A percentile compares a stretch with the other conserved stretches of the same genome.
Conservation (phyloP, 2,329 filamentous ascomycete genomes). For the Aspergillus piperis region DNA sequence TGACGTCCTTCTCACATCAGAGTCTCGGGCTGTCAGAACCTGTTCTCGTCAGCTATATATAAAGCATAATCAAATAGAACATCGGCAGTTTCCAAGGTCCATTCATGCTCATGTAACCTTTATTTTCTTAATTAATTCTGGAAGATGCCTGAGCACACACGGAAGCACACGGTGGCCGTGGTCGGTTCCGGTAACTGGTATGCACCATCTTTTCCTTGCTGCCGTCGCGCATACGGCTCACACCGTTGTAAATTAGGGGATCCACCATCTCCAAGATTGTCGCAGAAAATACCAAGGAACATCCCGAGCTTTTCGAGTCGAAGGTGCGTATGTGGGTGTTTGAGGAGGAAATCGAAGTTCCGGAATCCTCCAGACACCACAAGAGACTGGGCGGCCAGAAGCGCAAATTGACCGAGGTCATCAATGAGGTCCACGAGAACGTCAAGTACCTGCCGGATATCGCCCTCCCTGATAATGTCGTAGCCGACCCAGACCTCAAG, state of each 20-base stretch:
- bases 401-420: conserved; percentile 82
- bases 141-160: background rate
- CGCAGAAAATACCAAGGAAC: conserved; percentile 77
- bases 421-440: conserved; percentile 91
- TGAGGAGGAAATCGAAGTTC: conserved; percentile 79
- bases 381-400: conserved; percentile 62
- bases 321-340: conserved; percentile 42
- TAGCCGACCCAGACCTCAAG: conserved; percentile 37
- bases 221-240: background rate
- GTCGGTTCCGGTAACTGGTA: conserved; percentile 95
- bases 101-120: no score
- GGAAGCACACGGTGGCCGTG: conserved; percentile 57
- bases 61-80: background rate
- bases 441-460: conserved; percentile 91
- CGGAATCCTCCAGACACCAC: conserved; percentile 70
- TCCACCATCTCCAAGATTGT: conserved; percentile 95
- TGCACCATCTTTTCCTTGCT: conserved; percentile 17
- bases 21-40: background rate
- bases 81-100: background rate
- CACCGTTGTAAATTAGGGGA: conserved; percentile 60
- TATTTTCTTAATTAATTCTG: background rate
- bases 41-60: background rate
- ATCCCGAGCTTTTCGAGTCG: conserved; percentile 77
- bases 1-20: background rate
- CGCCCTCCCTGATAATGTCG: conserved; percentile 68